phyloP scores from a whole-genome alignment of 129 eudicot species.

The Lactuca saligna region DNA sequence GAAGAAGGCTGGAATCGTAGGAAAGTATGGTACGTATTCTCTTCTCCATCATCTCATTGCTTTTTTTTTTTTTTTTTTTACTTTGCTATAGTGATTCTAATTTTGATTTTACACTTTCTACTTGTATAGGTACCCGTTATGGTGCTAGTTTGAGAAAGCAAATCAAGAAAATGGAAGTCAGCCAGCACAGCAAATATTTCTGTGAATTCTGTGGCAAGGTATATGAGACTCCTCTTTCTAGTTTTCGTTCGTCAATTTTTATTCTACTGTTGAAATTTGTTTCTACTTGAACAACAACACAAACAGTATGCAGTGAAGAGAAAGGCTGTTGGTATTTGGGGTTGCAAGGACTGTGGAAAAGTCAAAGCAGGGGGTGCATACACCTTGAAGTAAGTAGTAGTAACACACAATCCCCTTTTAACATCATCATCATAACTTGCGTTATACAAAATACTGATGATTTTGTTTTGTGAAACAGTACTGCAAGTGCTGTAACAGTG shows the following conservation, averaged over 20 bases:
- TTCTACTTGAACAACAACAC: constrained; percentile 2
- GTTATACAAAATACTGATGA: not conserved
- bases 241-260: not conserved
- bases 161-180: constrained; percentile 46
- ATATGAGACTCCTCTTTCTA: not conserved
- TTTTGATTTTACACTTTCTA: not conserved
- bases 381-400: constrained; percentile 56
- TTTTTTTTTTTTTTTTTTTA: not conserved
- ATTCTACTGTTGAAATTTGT: not conserved
- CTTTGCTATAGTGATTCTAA: not conserved
- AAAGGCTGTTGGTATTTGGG: constrained; percentile 53
- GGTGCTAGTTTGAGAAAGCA: constrained; percentile 98
- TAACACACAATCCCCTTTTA: not conserved
- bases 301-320: constrained; percentile 52
- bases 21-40: constrained; percentile 46
- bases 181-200: constrained; percentile 40
- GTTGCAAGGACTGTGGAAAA: constrained; percentile 54
- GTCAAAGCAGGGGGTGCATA: constrained; percentile 56
- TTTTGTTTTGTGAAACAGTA: constrained; percentile 40
- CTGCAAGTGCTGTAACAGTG: constrained; percentile 94
- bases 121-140: constrained; percentile 74
- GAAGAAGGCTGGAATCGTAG: constrained; percentile 68
- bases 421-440: not conserved
- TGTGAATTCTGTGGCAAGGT: constrained; percentile 60
- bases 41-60: not conserved